Percentiles rank a stretch among this genome's conserved stretches.
These are phyloP conservation scores for Xylaria sp. DNA, from an alignment of 495 filamentous ascomycete species.

Conservation along the genomic window DNA sequence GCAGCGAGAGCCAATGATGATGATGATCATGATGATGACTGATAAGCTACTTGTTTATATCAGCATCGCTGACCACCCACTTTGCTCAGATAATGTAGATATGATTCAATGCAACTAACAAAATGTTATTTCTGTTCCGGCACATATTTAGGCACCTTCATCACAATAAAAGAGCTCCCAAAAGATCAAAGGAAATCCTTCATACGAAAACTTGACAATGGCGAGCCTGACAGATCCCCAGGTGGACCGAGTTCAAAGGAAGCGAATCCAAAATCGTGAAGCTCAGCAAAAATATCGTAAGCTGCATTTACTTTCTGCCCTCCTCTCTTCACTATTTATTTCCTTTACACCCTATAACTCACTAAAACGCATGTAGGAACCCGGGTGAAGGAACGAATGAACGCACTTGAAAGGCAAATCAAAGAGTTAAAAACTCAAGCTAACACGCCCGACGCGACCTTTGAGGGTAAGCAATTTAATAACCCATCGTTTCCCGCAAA, in stretches of 20 bases:
- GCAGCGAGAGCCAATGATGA: neutral
- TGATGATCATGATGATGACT: neutral
- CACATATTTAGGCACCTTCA: conserved; percentile 1
- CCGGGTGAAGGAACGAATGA: conserved; percentile 16
- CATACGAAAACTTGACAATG: neutral
- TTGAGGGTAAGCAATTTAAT: neutral
- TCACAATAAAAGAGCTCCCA: neutral
- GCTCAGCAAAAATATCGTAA: conserved; percentile 20
- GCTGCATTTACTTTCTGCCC: neutral
- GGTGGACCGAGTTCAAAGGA: neutral
- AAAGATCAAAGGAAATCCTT: neutral
- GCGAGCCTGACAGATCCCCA: neutral
- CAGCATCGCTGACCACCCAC: conserved; percentile 16
- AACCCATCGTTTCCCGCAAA: neutral
- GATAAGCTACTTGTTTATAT: neutral
- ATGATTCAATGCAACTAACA: neutral
- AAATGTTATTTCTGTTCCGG: neutral
- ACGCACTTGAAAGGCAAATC: conserved; percentile 13
- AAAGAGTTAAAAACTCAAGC: conserved; percentile 11
- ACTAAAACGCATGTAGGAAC: conserved; percentile 8
- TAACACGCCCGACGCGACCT: neutral
- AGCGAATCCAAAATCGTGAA: conserved; percentile 14
- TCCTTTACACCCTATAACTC: neutral
- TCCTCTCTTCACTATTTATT: neutral
- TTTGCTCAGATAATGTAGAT: neutral